A percentile compares a stretch with the other conserved stretches of the same genome.
Conservation (phyloP, 1,284 basidiomycete species). For the Ganoderma sinense region DNA sequence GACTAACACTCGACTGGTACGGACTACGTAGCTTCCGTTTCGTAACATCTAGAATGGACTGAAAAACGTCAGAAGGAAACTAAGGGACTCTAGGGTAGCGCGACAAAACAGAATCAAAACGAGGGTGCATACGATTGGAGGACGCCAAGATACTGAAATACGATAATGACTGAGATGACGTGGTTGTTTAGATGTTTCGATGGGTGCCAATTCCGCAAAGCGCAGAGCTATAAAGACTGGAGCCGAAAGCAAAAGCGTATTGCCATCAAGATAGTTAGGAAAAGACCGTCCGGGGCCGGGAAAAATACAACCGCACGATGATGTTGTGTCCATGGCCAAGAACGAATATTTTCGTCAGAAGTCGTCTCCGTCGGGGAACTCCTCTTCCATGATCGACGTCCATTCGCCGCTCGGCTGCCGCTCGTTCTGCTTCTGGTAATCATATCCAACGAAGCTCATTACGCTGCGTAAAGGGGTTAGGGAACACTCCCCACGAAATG, state of each 20-base stretch:
- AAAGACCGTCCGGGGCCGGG: background rate
- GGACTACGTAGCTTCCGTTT: conserved; percentile 1
- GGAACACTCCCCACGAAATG: conserved; percentile 5
- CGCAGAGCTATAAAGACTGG: background rate
- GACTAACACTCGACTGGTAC: conserved; percentile 2
- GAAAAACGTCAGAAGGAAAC: conserved; percentile 26
- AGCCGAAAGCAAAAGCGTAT: background rate
- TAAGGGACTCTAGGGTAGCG: conserved; percentile 29
- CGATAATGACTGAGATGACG: background rate
- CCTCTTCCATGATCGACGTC: conserved; percentile 24
- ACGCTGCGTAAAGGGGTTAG: conserved; percentile 51
- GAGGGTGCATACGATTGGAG: conserved; percentile 13
- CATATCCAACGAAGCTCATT: conserved; percentile 78
- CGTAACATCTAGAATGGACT: conserved; percentile 1
- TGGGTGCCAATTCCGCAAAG: background rate
- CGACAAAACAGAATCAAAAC: conserved; percentile 8
- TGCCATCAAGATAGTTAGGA: background rate
- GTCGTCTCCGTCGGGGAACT: conserved; percentile 19
- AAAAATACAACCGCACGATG: background rate
- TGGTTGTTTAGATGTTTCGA: background rate
- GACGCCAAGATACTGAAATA: conserved; percentile 1
- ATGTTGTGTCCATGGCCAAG: background rate
- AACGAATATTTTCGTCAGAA: conserved; percentile 3
- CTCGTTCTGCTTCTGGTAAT: conserved; percentile 50
- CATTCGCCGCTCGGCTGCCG: conserved; percentile 17